Evolutionary conservation across 2,329 filamentous ascomycete species (phyloP), one percentile per base, ranked within the genome.

Genomic region (Malbranchea zuffiana): DNA sequence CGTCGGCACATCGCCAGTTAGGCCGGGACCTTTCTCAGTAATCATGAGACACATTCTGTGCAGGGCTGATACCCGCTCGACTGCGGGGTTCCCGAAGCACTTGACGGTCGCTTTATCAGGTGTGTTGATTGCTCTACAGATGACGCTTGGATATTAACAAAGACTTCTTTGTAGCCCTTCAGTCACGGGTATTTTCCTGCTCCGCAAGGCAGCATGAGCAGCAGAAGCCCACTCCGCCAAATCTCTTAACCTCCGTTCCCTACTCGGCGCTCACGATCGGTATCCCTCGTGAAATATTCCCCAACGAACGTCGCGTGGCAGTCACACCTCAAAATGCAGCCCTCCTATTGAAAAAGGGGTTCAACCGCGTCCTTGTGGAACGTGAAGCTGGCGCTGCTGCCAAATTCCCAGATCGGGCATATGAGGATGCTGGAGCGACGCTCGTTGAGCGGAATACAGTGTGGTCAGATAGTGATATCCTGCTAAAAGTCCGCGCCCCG

Each of bases 281-380:
- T 40, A 74, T 90, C 3, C 84, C 84, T 10, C 75, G 72, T 40
- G 86, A 94, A 59, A 80, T 74, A n/a, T 85, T 73, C 50, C 73
- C 77, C 1, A 75, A 78, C 40, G 86, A 94, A 63, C 77, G 80
- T 27, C 81, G 86, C 34, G 85, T 93, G 10, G 83, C 86, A 19
- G 70, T 93, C 39, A 88, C 83, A 0, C 86, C 86, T 1, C 75
- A 82, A 45, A 93, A 93, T 63, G 82, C 86, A 11, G 72, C 78
- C 2, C 65, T 92, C 1, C 64, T 94, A 1, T 73, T 87, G 44
- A 92, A 92, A 57, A 93, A 92, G 57, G 86, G 85, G 21, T 90
- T 85, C 56, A 71, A 69, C 21, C 75, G 76, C 44, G 74, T 94
- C 16, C 62, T 93, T 2, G 72, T 94, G 24, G 82, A 93, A 62